These are phyloP conservation scores for Mycena galopus DNA, from an alignment of 768 basidiomycete genomes.

Conservation along the genomic window DNA sequence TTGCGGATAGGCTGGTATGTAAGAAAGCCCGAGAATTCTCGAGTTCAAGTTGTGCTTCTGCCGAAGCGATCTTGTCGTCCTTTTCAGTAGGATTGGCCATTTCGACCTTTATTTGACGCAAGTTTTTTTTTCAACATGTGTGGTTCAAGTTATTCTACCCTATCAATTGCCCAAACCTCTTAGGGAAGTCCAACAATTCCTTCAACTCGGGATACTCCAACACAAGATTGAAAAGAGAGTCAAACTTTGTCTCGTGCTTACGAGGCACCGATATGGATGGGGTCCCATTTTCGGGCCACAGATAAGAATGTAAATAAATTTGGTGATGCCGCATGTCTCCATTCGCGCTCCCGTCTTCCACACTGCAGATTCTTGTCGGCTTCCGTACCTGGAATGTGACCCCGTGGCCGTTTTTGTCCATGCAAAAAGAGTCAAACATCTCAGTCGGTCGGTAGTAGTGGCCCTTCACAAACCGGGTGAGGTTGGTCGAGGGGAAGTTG, in stretches of 20 bases:
- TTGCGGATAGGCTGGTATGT: too few species aligned
- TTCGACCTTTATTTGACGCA: too few species aligned
- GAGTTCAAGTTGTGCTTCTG: too few species aligned
- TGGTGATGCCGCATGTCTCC: neutral
- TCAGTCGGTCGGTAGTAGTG: conserved; percentile 5
- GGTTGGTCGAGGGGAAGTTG: conserved; percentile 5
- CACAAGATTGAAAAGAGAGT: conserved; percentile 17
- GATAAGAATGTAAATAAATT: conserved; percentile 11
- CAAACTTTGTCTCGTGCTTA: conserved; percentile 9
- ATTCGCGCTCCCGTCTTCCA: conserved; percentile 1
- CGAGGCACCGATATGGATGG: conserved; percentile 4
- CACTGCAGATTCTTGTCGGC: neutral
- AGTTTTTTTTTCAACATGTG: too few species aligned
- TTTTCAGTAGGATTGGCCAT: too few species aligned
- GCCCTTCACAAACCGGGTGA: neutral
- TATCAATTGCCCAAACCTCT: too few species aligned
- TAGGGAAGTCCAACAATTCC: conserved; percentile 8
- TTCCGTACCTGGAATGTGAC: neutral
- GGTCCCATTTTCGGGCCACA: conserved; percentile 9
- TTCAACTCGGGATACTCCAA: conserved; percentile 16
- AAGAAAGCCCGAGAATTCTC: too few species aligned
- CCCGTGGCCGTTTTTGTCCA: conserved; percentile 5
- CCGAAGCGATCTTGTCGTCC: too few species aligned
- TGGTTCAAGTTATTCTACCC: too few species aligned
- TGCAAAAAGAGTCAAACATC: conserved; percentile 7